phyloP scores from a whole-genome alignment of 2,329 filamentous ascomycete species.

The Fusarium algeriense region DNA sequence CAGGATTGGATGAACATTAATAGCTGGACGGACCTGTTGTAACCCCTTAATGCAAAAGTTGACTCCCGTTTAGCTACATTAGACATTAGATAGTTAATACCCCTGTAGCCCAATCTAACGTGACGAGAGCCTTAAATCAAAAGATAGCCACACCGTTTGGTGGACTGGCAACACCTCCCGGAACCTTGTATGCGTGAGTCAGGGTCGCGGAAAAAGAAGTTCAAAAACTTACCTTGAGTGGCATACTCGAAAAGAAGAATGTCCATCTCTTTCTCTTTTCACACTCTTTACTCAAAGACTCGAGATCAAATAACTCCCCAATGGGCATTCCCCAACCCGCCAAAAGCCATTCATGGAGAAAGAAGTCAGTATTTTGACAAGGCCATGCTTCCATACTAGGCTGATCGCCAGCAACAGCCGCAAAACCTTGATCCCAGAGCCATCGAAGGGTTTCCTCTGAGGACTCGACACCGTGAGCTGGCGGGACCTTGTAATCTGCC shows the following conservation, averaged over 20 bases:
- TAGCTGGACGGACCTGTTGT: slow-evolving; percentile 43
- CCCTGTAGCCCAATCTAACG: too few species aligned
- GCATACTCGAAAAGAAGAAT: slow-evolving; percentile 54
- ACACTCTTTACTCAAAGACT: slow-evolving; percentile 53
- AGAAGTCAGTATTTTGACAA: slow-evolving; percentile 49
- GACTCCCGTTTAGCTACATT: not conserved
- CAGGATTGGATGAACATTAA: slow-evolving; percentile 46
- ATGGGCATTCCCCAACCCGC: slow-evolving; percentile 66
- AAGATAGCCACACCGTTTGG: slow-evolving; percentile 29
- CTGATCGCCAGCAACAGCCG: slow-evolving; percentile 68
- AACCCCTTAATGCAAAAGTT: rapidly evolving
- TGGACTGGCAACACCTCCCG: slow-evolving; percentile 29
- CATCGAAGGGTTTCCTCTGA: slow-evolving; percentile 63
- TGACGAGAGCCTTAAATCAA: not conserved
- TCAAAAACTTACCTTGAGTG: slow-evolving; percentile 11
- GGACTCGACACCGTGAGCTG: slow-evolving; percentile 60
- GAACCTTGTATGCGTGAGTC: slow-evolving; percentile 2
- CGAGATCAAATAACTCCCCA: slow-evolving; percentile 62
- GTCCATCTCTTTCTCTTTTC: slow-evolving; percentile 50
- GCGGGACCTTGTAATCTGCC: slow-evolving; percentile 47
- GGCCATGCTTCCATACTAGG: slow-evolving; percentile 65
- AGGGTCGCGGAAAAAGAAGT: too few species aligned
- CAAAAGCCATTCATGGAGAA: slow-evolving; percentile 59
- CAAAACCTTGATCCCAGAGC: slow-evolving; percentile 68
- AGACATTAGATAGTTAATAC: too few species aligned